These are phyloP conservation scores for Urostyla sp. DNA, from an alignment of 73 alveolate species.

Conservation along the genomic window DNA sequence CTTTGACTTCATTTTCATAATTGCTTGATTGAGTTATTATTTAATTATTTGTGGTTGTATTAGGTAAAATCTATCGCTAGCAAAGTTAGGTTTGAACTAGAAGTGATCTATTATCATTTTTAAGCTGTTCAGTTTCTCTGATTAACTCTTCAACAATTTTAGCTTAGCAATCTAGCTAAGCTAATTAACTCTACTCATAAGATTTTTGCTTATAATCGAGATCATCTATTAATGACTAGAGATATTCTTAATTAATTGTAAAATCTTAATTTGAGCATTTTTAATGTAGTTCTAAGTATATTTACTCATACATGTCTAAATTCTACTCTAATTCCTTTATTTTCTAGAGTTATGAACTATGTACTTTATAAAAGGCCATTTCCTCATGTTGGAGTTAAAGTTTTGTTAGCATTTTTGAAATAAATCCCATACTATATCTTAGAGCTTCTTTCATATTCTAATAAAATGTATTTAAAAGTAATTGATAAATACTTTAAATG, in stretches of 20 bases:
- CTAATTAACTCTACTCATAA: neutral
- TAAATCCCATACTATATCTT: neutral
- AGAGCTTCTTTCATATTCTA: constrained; percentile 44
- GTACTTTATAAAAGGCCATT: too few relatives aligned
- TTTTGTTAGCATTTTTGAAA: too few relatives aligned
- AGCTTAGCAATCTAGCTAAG: constrained; percentile 14
- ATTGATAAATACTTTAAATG: too few relatives aligned
- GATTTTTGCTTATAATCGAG: neutral
- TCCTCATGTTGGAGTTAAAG: too few relatives aligned
- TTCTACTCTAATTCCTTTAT: constrained; percentile 12
- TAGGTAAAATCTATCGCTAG: neutral
- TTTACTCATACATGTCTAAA: neutral
- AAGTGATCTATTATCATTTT: constrained; percentile 8
- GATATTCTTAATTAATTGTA: neutral
- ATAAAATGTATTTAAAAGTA: too few relatives aligned
- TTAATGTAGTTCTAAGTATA: neutral
- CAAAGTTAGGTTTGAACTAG: constrained; percentile 6
- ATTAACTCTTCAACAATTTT: constrained; percentile 18
- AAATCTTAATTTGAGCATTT: neutral
- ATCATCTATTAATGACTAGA: neutral
- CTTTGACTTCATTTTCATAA: neutral
- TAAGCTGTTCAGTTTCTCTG: constrained; percentile 18
- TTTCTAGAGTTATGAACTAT: constrained; percentile 8
- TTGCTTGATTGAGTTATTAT: neutral
- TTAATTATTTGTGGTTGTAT: neutral